Base-by-base conservation (phyloP, 768 basidiomycete species). In the Leucocoprinus birnbaumii region DNA sequence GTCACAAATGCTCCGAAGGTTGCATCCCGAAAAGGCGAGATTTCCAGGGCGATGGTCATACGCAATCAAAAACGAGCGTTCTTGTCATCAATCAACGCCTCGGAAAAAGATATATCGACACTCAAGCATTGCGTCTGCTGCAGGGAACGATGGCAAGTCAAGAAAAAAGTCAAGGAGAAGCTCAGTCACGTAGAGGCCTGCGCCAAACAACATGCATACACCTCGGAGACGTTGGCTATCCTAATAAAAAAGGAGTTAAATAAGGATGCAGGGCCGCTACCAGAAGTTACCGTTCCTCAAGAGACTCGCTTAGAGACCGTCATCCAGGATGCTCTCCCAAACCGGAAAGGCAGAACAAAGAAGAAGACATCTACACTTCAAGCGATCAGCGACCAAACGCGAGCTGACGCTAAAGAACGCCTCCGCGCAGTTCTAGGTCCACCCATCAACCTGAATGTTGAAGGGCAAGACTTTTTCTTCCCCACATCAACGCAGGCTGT, bases 151-250 rank as follows among this genome's bases (percentile, higher is more conserved):
- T 93, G 91, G 91, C 92, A 87, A 3, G 70, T 80, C 11, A 76
- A 79, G 51, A 94, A 94, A 66, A 79, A 79, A 3, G 70, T 70
- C 10, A 59, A 68, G 16, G 82, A 86, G 62, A 94, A 94, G 66
- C 67, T 80, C 64, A 60, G 74, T 2, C 91, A 94, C 63, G 80
- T 94, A 38, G 75, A 75, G 47, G 71, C 74, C 5, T 94, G 91
- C 65, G 82, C 86, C 11, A 84, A 78, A 68, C 91, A 85, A 66
- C 72, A 73, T 19, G 70, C 66, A 3, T 68, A 86, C 40, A 71
- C 73, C 5, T 68, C 80, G 26, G 82, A 83, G 4, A 89, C 87
- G 2, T 59, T 92, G 27, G 66, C 68, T 2, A 56, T 71, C 24
- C 73, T 89, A 22, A 65, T 91, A 4, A 70, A 71, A 24, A 75